These are phyloP conservation scores for Tylopilus plumbeoviolaceoides DNA, from an alignment of 768 basidiomycete genomes.

Conservation along the genomic window DNA sequence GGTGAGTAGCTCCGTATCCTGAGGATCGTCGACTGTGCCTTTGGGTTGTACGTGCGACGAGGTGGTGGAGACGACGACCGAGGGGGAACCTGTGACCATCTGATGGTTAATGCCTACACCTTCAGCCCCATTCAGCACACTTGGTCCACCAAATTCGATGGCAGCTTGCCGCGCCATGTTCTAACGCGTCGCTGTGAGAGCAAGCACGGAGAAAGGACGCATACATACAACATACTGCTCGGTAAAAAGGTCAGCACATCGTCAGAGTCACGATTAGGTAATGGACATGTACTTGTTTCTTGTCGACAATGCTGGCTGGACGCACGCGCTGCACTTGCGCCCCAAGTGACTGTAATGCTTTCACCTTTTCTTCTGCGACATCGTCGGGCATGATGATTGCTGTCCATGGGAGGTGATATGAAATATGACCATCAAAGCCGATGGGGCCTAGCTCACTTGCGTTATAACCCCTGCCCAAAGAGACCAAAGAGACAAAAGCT, in stretches of 20 bases:
- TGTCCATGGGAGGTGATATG: constrained; percentile 26
- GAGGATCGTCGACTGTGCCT: constrained; percentile 28
- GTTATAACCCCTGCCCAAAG: constrained; percentile 70
- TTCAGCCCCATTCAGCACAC: constrained; percentile 18
- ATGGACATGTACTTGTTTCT: constrained; percentile 67
- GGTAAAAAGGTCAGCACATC: not conserved
- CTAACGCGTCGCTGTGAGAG: constrained; percentile 34
- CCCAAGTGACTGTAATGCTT: constrained; percentile 76
- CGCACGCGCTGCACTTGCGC: constrained; percentile 87
- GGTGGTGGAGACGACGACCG: constrained; percentile 51
- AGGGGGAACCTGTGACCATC: constrained; percentile 42
- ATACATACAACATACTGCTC: constrained; percentile 60
- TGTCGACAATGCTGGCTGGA: constrained; percentile 96
- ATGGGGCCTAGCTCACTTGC: constrained; percentile 48
- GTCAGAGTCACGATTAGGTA: not conserved
- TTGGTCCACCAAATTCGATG: constrained; percentile 56
- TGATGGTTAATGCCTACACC: constrained; percentile 26
- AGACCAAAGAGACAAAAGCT: no score
- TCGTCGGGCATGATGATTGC: constrained; percentile 91
- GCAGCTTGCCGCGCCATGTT: constrained; percentile 87
- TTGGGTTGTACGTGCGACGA: constrained; percentile 39
- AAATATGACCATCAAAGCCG: not conserved
- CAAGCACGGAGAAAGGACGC: not conserved
- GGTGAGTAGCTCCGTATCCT: constrained; percentile 40
- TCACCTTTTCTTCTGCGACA: constrained; percentile 87